Evolutionary conservation across 495 filamentous ascomycete genomes (phyloP), one percentile per base, ranked within the genome.

Genomic region (Aspergillus panamensis): DNA sequence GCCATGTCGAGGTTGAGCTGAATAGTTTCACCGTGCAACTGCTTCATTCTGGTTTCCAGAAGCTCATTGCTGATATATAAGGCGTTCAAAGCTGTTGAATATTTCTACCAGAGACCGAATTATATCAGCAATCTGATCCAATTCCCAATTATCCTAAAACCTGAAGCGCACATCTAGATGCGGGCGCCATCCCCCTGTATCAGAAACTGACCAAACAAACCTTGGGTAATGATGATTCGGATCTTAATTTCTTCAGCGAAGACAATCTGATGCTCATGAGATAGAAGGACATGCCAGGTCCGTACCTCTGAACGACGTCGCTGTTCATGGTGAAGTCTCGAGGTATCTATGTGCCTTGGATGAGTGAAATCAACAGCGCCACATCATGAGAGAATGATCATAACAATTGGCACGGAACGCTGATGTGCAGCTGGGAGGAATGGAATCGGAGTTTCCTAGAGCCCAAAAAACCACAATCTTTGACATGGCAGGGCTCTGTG

Each of bases 241-340:
- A 19, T 20, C 19, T 49, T 40, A 21, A n/a, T 14, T 43, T 55
- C 19, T 35, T 43, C 17, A 30, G 8, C 17, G 29, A 6, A 17
- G n/a, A 13, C 42, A 52, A 33, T 20, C 48, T 43, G 31, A 51
- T 51, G 5, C 59, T 33, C 14, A 58, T 31, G 19, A 58, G 63
- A 54, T 69, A 69, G 45, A 62, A 69, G 51, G 66, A 66, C 61
- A 69, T 58, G 3, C 66, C 66, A 7, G 66, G 66, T 17, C 66
- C 66, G 42, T 62, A 69, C 39, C 25, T 25, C 48, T 62, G 53
- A 20, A 64, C 45, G 44, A 62, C 50, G 44, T 69, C 56, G 45
- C 37, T 21, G 32, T 44, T 42, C 66, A 69, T 69, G 45, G 16
- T 47, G 53, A 25, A 25, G 25, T 25, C 25, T 25, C 25, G 25